These are phyloP conservation scores for Choanephora cucurbitarum DNA, from an alignment of 371 early-diverging fungal species.

Conservation along the genomic window DNA sequence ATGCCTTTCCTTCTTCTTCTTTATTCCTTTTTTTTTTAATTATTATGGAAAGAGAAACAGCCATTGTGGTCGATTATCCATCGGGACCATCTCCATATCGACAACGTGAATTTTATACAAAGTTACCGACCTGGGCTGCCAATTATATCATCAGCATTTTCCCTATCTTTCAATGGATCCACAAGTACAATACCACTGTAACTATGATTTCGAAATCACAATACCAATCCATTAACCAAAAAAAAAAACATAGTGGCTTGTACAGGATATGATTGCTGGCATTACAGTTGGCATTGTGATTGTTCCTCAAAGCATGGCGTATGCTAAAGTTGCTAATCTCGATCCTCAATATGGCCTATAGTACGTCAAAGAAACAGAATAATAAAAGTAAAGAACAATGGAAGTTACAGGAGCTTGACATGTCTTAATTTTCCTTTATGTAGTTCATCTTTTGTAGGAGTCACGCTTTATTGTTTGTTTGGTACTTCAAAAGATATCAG, in stretches of 20 bases:
- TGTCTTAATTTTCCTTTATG: background rate
- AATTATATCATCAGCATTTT: slow-evolving; percentile 11
- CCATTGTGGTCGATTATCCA: too few species aligned
- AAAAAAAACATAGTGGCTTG: slow-evolving; percentile 58
- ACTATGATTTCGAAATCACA: too few species aligned
- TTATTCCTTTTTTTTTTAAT: too few species aligned
- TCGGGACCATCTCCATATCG: too few species aligned
- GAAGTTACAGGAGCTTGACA: slow-evolving; percentile 28
- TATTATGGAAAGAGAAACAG: too few species aligned
- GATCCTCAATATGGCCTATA: slow-evolving; percentile 55
- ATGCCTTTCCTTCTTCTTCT: too few species aligned
- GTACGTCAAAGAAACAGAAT: slow-evolving; percentile 21
- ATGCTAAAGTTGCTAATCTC: slow-evolving; percentile 81
- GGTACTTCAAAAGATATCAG: slow-evolving; percentile 87
- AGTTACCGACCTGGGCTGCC: too few species aligned
- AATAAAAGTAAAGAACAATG: slow-evolving; percentile 38
- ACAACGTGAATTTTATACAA: too few species aligned
- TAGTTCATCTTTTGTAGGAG: slow-evolving; percentile 41
- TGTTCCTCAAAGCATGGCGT: slow-evolving; percentile 85
- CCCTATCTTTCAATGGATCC: slow-evolving; percentile 32
- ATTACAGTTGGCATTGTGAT: slow-evolving; percentile 83
- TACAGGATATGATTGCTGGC: slow-evolving; percentile 84
- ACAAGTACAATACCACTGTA: slow-evolving; percentile 33
- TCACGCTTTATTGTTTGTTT: slow-evolving; percentile 62
- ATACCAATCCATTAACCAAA: background rate